Percentiles rank a stretch among this genome's conserved stretches.
Conservation (phyloP, 1,139 yeast genomes). For the Hyphopichia burtonii region DNA sequence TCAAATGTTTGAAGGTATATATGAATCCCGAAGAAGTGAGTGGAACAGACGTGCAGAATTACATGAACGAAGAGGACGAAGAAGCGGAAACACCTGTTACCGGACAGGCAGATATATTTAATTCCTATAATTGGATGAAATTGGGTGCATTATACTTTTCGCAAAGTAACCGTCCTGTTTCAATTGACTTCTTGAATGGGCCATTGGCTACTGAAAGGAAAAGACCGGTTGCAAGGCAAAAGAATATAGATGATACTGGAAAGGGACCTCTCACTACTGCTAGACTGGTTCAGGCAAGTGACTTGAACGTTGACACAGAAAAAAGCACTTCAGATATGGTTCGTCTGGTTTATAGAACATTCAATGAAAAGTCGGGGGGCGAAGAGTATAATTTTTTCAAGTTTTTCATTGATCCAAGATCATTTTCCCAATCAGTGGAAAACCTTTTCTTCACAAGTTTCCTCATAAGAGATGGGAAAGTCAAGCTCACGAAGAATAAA, state of each 20-base stretch:
- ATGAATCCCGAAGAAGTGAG: constrained; percentile 22
- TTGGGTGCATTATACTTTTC: constrained; percentile 56
- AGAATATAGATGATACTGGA: constrained; percentile 45
- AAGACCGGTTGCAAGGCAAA: constrained; percentile 30
- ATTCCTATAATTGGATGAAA: constrained; percentile 54
- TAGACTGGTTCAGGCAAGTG: constrained; percentile 48
- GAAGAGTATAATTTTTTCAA: constrained; percentile 57
- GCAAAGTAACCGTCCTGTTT: constrained; percentile 47
- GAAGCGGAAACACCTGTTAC: constrained; percentile 6
- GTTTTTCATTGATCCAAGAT: constrained; percentile 70
- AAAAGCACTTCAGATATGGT: constrained; percentile 65
- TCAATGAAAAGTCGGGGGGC: constrained; percentile 26
- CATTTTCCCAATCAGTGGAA: constrained; percentile 79
- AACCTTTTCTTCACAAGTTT: constrained; percentile 82
- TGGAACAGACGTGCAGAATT: not conserved
- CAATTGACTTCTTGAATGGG: constrained; percentile 66
- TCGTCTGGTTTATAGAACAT: constrained; percentile 41
- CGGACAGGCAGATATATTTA: constrained; percentile 21
- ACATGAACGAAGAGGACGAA: constrained; percentile 9
- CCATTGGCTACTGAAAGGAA: constrained; percentile 67
- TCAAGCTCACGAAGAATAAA: constrained; percentile 50
- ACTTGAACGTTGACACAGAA: constrained; percentile 47
- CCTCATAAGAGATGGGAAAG: constrained; percentile 68
- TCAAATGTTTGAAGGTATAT: constrained; percentile 35
- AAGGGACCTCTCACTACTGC: constrained; percentile 49